Conservation (phyloP, 495 filamentous ascomycete genomes). For the Trichoderma reesei region DNA sequence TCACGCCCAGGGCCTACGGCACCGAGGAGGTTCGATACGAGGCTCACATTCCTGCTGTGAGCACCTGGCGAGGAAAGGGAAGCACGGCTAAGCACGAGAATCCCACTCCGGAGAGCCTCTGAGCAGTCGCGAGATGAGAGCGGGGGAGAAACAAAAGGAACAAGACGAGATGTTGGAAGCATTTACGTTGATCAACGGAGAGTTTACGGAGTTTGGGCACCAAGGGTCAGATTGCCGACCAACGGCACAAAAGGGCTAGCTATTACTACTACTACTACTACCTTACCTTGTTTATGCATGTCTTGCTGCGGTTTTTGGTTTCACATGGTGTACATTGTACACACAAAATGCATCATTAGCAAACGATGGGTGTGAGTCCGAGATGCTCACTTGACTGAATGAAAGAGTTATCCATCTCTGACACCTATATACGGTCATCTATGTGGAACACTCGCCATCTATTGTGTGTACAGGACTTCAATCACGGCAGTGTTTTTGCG, state of each 20-base stretch:
- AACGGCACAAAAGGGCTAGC: constrained; percentile 1
- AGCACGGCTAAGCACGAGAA: constrained; percentile 67
- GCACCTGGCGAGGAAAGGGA: constrained; percentile 88
- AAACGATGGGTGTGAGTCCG: neutral
- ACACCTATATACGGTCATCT: too few species aligned
- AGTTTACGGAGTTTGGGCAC: constrained; percentile 5
- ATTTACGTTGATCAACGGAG: neutral
- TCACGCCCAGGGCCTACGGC: constrained; percentile 88
- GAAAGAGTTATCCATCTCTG: neutral
- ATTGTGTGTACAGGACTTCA: too few species aligned
- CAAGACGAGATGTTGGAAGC: neutral
- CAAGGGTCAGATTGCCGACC: neutral
- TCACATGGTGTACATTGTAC: neutral
- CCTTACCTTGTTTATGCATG: neutral
- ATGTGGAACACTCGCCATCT: too few species aligned
- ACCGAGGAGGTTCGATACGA: constrained; percentile 79
- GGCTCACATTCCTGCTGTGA: constrained; percentile 88
- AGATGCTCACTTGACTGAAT: neutral
- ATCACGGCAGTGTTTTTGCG: too few species aligned
- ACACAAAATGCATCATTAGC: neutral
- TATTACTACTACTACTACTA: too few species aligned
- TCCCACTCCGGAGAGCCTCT: constrained; percentile 27
- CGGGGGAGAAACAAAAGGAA: neutral
- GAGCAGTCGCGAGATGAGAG: neutral
- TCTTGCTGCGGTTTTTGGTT: neutral